Evolutionary conservation across 257 asterid species (phyloP), one percentile per base, ranked within the genome.

Genomic region (Haberlea rhodopensis): DNA sequence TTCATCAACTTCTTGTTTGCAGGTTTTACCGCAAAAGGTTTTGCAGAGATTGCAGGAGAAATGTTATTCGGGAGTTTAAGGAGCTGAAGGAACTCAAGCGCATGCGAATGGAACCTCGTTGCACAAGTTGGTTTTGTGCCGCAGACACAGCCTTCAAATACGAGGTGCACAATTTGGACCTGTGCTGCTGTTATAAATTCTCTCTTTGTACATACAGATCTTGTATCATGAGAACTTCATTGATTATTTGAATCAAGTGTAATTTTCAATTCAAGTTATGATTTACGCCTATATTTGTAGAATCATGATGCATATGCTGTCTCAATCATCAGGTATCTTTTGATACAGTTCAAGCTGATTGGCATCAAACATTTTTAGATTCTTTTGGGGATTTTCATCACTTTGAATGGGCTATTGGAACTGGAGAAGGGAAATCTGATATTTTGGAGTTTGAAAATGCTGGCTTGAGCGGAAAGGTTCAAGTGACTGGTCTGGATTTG

Each of bases 1-100:
- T 58, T 23, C 23, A 59, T 22, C 4, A 61, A 56, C 29, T 56
- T 52, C 71, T 71, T 76, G 60, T 32, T 66, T 72, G 66, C 95
- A 94, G 99, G 85, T 94, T 94, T 68, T 96, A 94, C 66, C 87
- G 95, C 89, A 90, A 94, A 81, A 84, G 97, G 78, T 94, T 94
- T 72, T 94, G 99, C 70, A 82, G 97, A 86, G 99, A 94, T 74
- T 94, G 99, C 87, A 76, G 97, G 78, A 90, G 91, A 80, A 94
- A 94, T 73, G 99, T 94, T 54, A 86, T 94, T 63, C 95, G 99
- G 2, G 99, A 94, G 81, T 94, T 90, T 67, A 94, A 90, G 80
- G 97, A 90, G 84, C 84, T 94, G 69, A 94, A 90, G 83, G 99
- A 94, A 68, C 83, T 94, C 62, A 90, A 87, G 76, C 88, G 99